Conservation (phyloP, 176 grass and related monocot species). For the Cenchrus fungigraminus region DNA sequence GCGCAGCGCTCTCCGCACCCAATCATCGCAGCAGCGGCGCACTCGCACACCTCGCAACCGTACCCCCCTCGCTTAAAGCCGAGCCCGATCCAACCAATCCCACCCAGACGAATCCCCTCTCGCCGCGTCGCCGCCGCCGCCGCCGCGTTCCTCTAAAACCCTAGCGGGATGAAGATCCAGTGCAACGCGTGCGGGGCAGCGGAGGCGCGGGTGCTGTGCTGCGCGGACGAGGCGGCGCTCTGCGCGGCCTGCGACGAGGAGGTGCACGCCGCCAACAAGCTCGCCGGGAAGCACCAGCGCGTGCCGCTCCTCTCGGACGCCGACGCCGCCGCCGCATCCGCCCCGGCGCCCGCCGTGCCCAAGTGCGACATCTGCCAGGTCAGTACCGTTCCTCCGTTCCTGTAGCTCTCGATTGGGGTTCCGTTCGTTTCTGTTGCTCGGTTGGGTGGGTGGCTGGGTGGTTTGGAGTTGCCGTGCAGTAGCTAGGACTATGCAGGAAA, state of each 20-base stretch:
- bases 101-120: not conserved
- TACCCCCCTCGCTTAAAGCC: not conserved
- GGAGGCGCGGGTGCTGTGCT: conserved; percentile 82
- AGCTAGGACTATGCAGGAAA: not conserved
- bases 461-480: not conserved
- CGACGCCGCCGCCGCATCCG: not conserved
- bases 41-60: not conserved
- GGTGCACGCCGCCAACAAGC: conserved; percentile 86
- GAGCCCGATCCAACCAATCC: conserved; percentile 9
- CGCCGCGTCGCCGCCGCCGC: not conserved
- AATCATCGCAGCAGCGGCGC: not conserved
- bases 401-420: not conserved
- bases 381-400: not conserved
- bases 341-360: conserved; percentile 47
- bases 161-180: conserved; percentile 81
- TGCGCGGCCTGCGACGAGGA: conserved; percentile 80
- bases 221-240: conserved; percentile 91
- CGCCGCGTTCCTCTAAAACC: not conserved
- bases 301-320: conserved; percentile 62
- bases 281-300: conserved; percentile 85
- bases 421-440: not conserved
- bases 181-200: conserved; percentile 79
- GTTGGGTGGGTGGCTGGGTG: not conserved
- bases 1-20: not conserved
- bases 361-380: conserved; percentile 89